Evolutionary conservation across 768 basidiomycete species (phyloP).

Genomic region (Auricularia auricula-judae): DNA sequence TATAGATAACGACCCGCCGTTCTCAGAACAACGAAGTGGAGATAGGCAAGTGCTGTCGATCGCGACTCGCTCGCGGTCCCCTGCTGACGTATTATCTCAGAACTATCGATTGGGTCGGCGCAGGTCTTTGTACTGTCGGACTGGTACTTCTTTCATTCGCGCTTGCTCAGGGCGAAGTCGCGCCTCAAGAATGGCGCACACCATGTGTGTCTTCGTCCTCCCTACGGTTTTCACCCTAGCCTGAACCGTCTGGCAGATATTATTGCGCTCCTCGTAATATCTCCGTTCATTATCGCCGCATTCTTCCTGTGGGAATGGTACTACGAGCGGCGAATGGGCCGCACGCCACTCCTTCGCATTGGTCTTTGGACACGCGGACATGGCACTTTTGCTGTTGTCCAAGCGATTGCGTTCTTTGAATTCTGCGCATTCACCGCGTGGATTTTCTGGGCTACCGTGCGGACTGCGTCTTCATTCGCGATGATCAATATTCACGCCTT

Average conservation of each 20-base stretch:
- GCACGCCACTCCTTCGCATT: constrained; percentile 53
- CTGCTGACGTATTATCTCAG: constrained; percentile 17
- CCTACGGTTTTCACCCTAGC: background rate
- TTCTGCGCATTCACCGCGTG: constrained; percentile 35
- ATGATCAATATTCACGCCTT: background rate
- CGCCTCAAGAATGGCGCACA: constrained; percentile 50
- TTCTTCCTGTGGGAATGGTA: constrained; percentile 27
- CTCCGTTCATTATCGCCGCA: constrained; percentile 15
- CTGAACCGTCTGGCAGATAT: constrained; percentile 18
- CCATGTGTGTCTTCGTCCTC: constrained; percentile 27
- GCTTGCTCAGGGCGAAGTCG: constrained; percentile 54
- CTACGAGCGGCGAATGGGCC: constrained; percentile 12
- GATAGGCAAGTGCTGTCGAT: constrained; percentile 23
- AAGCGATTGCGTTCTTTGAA: constrained; percentile 50
- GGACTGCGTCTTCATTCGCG: background rate
- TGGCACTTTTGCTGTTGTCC: constrained; percentile 51
- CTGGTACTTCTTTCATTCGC: constrained; percentile 64
- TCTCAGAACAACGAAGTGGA: constrained; percentile 10
- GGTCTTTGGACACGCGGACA: constrained; percentile 52
- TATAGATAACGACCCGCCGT: constrained; percentile 46
- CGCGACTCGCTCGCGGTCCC: background rate
- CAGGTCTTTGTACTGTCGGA: constrained; percentile 49
- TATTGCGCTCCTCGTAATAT: constrained; percentile 23
- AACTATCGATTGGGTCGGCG: constrained; percentile 72
- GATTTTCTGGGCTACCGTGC: constrained; percentile 38